These are phyloP conservation scores for Porodaedalea pini DNA, from an alignment of 1,284 basidiomycete species.

Conservation along the genomic window DNA sequence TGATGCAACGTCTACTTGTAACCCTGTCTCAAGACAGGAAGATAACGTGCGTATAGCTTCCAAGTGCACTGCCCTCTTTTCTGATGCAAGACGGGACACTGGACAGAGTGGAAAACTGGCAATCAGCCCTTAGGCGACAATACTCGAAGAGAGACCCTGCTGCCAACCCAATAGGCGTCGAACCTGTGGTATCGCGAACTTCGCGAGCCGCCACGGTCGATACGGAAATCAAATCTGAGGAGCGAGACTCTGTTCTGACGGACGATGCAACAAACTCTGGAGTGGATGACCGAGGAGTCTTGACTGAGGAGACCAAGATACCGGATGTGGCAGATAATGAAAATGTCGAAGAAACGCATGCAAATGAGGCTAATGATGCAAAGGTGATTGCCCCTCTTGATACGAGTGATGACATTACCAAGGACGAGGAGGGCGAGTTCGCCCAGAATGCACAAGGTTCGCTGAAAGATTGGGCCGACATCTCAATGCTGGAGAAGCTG, in stretches of 20 bases:
- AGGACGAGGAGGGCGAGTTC: constrained; percentile 11
- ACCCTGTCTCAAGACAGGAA: constrained; percentile 77
- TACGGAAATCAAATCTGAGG: constrained; percentile 26
- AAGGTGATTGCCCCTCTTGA: background rate
- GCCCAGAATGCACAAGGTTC: background rate
- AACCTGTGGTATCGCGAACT: constrained; percentile 34
- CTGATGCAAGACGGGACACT: constrained; percentile 21
- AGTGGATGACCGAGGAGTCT: background rate
- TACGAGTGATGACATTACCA: background rate
- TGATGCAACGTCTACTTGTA: constrained; percentile 70
- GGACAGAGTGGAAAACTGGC: constrained; percentile 70
- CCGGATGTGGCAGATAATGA: background rate
- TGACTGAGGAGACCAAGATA: background rate
- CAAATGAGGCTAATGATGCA: background rate
- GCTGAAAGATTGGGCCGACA: constrained; percentile 62
- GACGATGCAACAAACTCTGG: background rate
- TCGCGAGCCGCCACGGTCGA: constrained; percentile 28
- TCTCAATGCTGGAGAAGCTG: constrained; percentile 69
- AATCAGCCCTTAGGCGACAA: constrained; percentile 65
- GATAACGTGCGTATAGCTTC: constrained; percentile 52
- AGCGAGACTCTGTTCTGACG: constrained; percentile 16
- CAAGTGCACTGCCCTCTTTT: constrained; percentile 15
- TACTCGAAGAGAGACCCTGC: constrained; percentile 64
- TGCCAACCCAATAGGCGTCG: constrained; percentile 67
- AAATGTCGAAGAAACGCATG: background rate